Evolutionary conservation across 352 stramenopile genomes (phyloP).

Genomic region (Peronosclerospora sorghi): DNA sequence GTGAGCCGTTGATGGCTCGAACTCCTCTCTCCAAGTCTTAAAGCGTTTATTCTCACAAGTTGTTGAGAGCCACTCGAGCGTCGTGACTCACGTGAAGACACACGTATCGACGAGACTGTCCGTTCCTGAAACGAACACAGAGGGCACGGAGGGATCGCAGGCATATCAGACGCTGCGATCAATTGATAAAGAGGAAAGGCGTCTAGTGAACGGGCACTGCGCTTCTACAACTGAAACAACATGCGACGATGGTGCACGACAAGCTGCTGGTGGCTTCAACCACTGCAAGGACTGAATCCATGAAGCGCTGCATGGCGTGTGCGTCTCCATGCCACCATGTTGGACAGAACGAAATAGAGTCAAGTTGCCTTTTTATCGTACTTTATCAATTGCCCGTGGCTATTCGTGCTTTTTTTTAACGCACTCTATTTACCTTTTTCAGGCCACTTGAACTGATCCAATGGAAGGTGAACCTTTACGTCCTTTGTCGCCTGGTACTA

Average conservation of each 20-base stretch:
- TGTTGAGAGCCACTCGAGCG: conserved; percentile 69
- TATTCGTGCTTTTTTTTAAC: too few species aligned
- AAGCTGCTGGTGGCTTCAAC: too few species aligned
- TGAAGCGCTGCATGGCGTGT: too few species aligned
- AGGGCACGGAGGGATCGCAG: conserved; percentile 2
- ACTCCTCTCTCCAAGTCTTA: conserved; percentile 89
- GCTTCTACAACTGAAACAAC: neutral
- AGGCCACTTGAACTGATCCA: too few species aligned
- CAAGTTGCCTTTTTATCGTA: neutral
- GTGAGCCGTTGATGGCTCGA: conserved; percentile 93
- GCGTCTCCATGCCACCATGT: too few species aligned
- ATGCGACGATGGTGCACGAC: neutral
- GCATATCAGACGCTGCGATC: too few species aligned
- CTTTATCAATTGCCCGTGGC: neutral
- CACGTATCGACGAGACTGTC: conserved; percentile 50
- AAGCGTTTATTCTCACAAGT: conserved; percentile 90
- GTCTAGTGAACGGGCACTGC: neutral
- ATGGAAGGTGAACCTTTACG: neutral
- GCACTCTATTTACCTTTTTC: too few species aligned
- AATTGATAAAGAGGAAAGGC: too few species aligned
- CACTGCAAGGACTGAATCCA: too few species aligned
- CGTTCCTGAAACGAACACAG: conserved; percentile 89
- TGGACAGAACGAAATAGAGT: too few species aligned
- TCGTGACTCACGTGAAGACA: conserved; percentile 95
- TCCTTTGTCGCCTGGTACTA: too few species aligned